phyloP scores from a whole-genome alignment of 768 basidiomycete species.

The Hysterangium stoloniferum region DNA sequence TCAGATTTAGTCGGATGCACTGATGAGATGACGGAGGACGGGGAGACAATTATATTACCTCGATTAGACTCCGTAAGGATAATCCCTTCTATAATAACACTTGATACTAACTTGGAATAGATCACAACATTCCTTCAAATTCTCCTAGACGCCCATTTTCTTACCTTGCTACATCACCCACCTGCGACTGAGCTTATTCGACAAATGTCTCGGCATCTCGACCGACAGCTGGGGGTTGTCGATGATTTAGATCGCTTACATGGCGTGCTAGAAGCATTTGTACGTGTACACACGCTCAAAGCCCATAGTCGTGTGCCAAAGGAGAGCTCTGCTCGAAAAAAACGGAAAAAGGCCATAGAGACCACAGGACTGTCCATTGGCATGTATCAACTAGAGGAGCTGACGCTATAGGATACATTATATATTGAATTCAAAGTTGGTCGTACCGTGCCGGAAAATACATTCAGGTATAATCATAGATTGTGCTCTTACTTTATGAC shows the following conservation, averaged over 20 bases:
- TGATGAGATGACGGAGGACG: not conserved
- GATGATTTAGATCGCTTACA: conserved; percentile 48
- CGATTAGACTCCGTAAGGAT: conserved; percentile 4
- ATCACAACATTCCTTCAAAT: conserved; percentile 52
- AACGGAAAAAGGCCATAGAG: conserved; percentile 46
- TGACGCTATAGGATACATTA: conserved; percentile 50
- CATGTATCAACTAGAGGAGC: conserved; percentile 65
- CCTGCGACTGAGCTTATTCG: conserved; percentile 50
- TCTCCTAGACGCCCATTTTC: conserved; percentile 65
- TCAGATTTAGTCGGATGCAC: conserved; percentile 12
- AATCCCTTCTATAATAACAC: not conserved
- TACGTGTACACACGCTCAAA: conserved; percentile 41
- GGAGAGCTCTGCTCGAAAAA: conserved; percentile 20
- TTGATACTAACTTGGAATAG: conserved; percentile 27
- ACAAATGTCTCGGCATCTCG: conserved; percentile 40
- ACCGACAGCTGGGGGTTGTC: conserved; percentile 45
- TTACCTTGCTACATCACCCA: conserved; percentile 55
- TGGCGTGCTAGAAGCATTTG: conserved; percentile 58
- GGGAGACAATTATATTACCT: not conserved
- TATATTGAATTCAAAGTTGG: too few relatives aligned
- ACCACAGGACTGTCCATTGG: conserved; percentile 48
- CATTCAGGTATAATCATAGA: too few relatives aligned
- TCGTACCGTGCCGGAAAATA: too few relatives aligned
- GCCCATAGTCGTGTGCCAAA: conserved; percentile 24
- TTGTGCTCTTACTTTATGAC: too few relatives aligned